A percentile compares a stretch with the other conserved stretches of the same genome.
phyloP scores from a whole-genome alignment of 139 green algal genomes.

The Penium margaritaceum region DNA sequence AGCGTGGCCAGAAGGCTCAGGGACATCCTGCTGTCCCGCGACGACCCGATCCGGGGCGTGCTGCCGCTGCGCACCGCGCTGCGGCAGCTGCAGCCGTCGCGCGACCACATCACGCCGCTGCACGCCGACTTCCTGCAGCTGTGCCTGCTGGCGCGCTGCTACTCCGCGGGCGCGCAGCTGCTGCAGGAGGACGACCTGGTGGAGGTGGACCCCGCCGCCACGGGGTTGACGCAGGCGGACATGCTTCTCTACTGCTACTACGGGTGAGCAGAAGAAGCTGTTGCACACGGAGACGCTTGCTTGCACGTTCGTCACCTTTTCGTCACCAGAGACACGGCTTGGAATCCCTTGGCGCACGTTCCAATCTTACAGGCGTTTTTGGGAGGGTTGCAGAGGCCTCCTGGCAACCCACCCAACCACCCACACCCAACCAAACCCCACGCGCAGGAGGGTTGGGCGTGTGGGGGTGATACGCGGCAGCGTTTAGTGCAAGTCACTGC shows the following conservation, averaged over 20 bases:
- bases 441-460: no score
- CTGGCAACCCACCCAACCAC: no score
- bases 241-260: slow-evolving; percentile 93
- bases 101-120: slow-evolving; percentile 72
- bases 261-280: slow-evolving; percentile 40
- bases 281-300: neutral
- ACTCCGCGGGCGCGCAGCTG: slow-evolving; percentile 55
- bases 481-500: no score
- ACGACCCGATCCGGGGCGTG: neutral
- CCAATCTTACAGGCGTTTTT: no score
- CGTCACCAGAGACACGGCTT: neutral
- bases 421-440: no score
- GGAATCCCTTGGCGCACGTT: neutral
- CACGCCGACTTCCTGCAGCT: slow-evolving; percentile 72
- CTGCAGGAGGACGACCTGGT: slow-evolving; percentile 62
- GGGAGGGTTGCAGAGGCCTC: no score
- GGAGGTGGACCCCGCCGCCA: slow-evolving; percentile 67
- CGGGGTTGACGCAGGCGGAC: slow-evolving; percentile 60
- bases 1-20: no score
- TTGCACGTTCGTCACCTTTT: neutral
- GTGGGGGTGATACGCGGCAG: no score
- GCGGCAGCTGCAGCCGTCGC: neutral
- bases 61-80: neutral
- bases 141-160: slow-evolving; percentile 66
- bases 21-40: neutral